These are phyloP conservation scores for Naganishia sp. DNA, from an alignment of 1,284 basidiomycete species.

Conservation along the genomic window DNA sequence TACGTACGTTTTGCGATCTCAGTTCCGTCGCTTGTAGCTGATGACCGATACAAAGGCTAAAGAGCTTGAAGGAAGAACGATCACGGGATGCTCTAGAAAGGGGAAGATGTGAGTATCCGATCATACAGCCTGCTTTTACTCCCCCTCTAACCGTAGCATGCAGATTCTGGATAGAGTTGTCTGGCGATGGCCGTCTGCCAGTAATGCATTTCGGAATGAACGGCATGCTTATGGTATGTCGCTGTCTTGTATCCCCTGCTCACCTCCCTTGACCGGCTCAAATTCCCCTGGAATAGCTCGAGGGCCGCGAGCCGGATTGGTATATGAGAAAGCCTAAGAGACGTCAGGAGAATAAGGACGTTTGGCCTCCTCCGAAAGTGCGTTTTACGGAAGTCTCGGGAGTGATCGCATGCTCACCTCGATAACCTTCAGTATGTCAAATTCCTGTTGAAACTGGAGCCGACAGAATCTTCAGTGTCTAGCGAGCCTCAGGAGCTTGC, in stretches of 20 bases:
- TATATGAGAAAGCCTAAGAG: slow-evolving; percentile 63
- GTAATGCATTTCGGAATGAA: slow-evolving; percentile 84
- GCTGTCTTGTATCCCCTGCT: not conserved
- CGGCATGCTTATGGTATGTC: slow-evolving; percentile 67
- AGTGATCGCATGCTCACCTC: not conserved
- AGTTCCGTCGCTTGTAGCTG: too few relatives aligned
- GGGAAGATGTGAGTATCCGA: slow-evolving; percentile 62
- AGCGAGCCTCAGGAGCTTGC: slow-evolving; percentile 45
- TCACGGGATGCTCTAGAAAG: slow-evolving; percentile 66
- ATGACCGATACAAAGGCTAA: slow-evolving; percentile 56
- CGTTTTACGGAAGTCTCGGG: slow-evolving; percentile 19
- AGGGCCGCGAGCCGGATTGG: slow-evolving; percentile 64
- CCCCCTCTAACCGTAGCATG: slow-evolving; percentile 1
- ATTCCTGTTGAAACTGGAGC: slow-evolving; percentile 44
- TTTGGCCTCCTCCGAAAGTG: slow-evolving; percentile 81
- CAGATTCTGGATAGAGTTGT: slow-evolving; percentile 69
- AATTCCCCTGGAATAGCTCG: slow-evolving; percentile 57
- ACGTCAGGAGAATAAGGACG: slow-evolving; percentile 52
- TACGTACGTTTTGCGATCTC: slow-evolving; percentile 61
- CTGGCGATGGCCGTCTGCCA: slow-evolving; percentile 65
- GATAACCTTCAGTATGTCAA: slow-evolving; percentile 30
- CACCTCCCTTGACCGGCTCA: too few relatives aligned
- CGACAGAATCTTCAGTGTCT: slow-evolving; percentile 38
- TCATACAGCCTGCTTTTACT: not conserved
- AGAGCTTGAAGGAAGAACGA: slow-evolving; percentile 63